Conservation (phyloP, 2,329 filamentous ascomycete genomes). For the Colletotrichum graminicola region DNA sequence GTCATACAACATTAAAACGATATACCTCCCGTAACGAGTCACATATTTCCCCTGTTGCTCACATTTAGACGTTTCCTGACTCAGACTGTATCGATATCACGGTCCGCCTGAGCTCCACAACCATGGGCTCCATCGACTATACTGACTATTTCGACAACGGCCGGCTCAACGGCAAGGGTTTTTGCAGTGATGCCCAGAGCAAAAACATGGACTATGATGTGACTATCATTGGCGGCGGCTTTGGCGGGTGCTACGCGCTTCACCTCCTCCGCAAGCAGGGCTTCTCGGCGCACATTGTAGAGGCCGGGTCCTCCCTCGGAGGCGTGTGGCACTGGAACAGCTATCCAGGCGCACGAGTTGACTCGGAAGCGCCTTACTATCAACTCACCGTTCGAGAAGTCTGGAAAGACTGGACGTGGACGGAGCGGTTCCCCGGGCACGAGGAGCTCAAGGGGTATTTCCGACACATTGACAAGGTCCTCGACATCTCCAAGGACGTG, state of each 20-base stretch:
- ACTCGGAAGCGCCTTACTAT: conserved; percentile 52
- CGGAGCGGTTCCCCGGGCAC: conserved; percentile 53
- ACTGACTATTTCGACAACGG: background rate
- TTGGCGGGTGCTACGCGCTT: conserved; percentile 47
- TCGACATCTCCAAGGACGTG: conserved; percentile 58
- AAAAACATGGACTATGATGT: conserved; percentile 41
- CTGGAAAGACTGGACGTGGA: conserved; percentile 60
- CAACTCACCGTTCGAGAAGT: conserved; percentile 53
- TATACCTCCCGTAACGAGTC: background rate
- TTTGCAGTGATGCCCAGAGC: background rate
- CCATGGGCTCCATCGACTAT: conserved; percentile 24
- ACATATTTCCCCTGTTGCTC: background rate
- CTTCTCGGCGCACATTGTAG: conserved; percentile 53
- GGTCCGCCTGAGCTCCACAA: conserved; percentile 14
- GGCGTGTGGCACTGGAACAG: conserved; percentile 60
- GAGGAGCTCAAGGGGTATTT: conserved; percentile 61
- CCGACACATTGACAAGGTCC: conserved; percentile 57
- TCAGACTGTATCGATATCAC: background rate
- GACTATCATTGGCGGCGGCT: conserved; percentile 47
- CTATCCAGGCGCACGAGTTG: conserved; percentile 59
- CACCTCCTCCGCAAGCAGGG: conserved; percentile 53
- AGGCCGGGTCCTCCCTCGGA: conserved; percentile 53
- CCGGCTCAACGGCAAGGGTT: background rate
- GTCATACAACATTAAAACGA: conserved; percentile 5
- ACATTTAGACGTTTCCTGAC: background rate